Evolutionary conservation across 106 monocot species (phyloP), one percentile per base, ranked within the genome.

Genomic region (Platanthera guangdongensis): DNA sequence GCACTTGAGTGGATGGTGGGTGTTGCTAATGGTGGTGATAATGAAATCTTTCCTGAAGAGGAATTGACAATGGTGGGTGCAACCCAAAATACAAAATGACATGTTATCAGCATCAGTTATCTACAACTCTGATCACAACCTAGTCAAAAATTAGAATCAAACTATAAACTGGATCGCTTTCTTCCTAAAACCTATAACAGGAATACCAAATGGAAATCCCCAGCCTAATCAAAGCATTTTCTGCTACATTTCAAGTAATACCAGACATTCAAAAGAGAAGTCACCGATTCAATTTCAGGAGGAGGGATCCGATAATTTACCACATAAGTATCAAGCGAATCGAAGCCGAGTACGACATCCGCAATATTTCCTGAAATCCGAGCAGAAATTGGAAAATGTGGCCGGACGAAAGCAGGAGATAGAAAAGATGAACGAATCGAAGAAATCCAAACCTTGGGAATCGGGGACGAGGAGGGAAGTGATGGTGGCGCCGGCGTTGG

Each of bases 381-480:
- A 64, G 15, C 73, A 79, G 54, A 39, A 73, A 71, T 80, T 46
- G 9, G 49, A 68, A 0, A 45, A 14, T 25, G 39, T 18, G 63
- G 13, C 16, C 18, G 0, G 9, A 55, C 0, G 46, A 71, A 51
- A 62, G 59, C 46, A 74, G 1, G 63, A 46, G 7, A 62, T 8
- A n/a, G 8, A 76, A 39, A 50, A 8, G 16, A 15, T 6, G n/a
- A 6, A 4, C n/a, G 22, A 51, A 52, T 18, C 1, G 2, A 39
- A 68, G 30, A 74, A 64, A 62, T 8, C 47, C 72, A 21, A 28
- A 89, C 94, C 95, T 28, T 84, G 47, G 28, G 88, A 81, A 77
- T 95, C 95, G 5, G 92, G 95, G 76, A 92, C 90, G 72, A 90
- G 76, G 60, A 95, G 86, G 25, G 95, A 92, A 54, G 81, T 85